Percentiles rank a stretch among this genome's conserved stretches.
phyloP scores from a whole-genome alignment of 805 yeast species.

The Ogataea trehalophila region DNA sequence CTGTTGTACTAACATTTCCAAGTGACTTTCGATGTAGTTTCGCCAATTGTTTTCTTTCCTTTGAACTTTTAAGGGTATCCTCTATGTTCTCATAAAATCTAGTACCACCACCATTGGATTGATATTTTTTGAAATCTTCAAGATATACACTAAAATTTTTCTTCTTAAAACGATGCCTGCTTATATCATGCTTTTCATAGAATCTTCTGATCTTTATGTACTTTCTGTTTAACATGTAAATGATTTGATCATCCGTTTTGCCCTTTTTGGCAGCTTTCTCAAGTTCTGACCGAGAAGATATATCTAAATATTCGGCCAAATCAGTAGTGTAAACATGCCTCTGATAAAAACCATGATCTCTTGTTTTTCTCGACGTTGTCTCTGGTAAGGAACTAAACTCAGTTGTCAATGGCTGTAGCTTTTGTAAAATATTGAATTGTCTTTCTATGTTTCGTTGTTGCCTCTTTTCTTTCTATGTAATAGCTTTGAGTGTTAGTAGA shows the following conservation, averaged over 20 bases:
- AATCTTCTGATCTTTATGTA: slow-evolving; percentile 25
- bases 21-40: slow-evolving; percentile 11
- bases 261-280: slow-evolving; percentile 20
- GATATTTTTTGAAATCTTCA: slow-evolving; percentile 27
- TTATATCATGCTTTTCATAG: slow-evolving; percentile 21
- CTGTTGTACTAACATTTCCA: slow-evolving; percentile 16
- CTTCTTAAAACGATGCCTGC: slow-evolving; percentile 28
- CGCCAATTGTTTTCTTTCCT: slow-evolving; percentile 10
- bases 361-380: slow-evolving; percentile 8
- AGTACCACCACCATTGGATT: slow-evolving; percentile 19
- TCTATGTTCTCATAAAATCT: slow-evolving; percentile 23
- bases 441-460: slow-evolving; percentile 2
- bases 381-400: slow-evolving; percentile 14
- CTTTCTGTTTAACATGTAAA: slow-evolving; percentile 26
- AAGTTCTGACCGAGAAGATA: slow-evolving; percentile 23
- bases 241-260: slow-evolving; percentile 22
- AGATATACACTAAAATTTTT: slow-evolving; percentile 24
- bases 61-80: slow-evolving; percentile 7
- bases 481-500: slow-evolving; percentile 2
- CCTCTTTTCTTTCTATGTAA: background rate
- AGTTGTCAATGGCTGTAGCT: slow-evolving; percentile 16
- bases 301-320: slow-evolving; percentile 28
- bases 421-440: slow-evolving; percentile 10
- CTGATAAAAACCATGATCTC: slow-evolving; percentile 26
- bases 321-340: slow-evolving; percentile 32